phyloP scores from a whole-genome alignment of 352 stramenopile species.

The Phytophthora macrochlamydospora region DNA sequence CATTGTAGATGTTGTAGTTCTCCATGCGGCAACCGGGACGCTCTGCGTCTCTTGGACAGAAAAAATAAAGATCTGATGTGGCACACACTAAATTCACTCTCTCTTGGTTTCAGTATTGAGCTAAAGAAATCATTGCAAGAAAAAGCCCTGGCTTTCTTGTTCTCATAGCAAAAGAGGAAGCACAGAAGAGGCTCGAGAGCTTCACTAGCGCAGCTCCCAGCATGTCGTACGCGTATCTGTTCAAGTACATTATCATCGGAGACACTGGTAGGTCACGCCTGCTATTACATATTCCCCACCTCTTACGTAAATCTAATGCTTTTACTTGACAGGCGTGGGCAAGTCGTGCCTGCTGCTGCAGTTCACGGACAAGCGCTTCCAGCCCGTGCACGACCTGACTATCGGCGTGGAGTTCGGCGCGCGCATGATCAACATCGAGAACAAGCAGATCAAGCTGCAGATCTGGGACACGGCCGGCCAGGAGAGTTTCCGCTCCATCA shows the following conservation, averaged over 20 bases:
- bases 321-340: slow-evolving; percentile 92
- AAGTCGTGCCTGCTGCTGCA: slow-evolving; percentile 99
- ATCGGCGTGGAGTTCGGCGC: slow-evolving; percentile 99
- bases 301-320: no score
- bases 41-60: slow-evolving; percentile 10
- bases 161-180: slow-evolving; percentile 24
- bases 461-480: slow-evolving; percentile 99
- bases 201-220: slow-evolving; percentile 17
- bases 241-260: slow-evolving; percentile 99
- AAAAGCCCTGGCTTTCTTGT: slow-evolving; percentile 3
- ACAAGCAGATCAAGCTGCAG: slow-evolving; percentile 98
- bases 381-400: slow-evolving; percentile 99
- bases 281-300: no score
- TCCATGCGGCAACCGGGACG: slow-evolving; percentile 65
- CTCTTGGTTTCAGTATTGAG: neutral
- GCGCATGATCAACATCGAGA: slow-evolving; percentile 99
- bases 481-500: slow-evolving; percentile 99
- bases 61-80: slow-evolving; percentile 37
- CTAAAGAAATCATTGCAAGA: slow-evolving; percentile 14
- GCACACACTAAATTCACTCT: slow-evolving; percentile 11
- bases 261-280: slow-evolving; percentile 88
- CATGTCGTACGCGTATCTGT: slow-evolving; percentile 97
- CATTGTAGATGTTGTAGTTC: slow-evolving; percentile 95
- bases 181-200: neutral
- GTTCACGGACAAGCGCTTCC: slow-evolving; percentile 99